phyloP scores from a whole-genome alignment of 2,329 filamentous ascomycete genomes.

The Chaetomiaceae sp. region DNA sequence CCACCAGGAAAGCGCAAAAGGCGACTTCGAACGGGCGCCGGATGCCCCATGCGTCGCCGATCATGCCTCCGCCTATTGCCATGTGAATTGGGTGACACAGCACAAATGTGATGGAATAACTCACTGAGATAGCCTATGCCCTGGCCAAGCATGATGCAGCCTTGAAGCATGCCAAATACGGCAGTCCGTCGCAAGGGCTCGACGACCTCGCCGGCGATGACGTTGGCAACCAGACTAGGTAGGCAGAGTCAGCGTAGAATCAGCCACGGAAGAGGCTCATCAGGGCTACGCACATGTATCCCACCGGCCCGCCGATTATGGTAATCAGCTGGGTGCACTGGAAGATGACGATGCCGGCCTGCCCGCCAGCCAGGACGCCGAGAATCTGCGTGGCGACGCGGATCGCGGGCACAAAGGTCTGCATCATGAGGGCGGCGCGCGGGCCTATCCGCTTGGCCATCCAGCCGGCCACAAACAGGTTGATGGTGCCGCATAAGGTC shows the following conservation, averaged over 20 bases:
- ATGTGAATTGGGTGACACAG: conserved; percentile 3
- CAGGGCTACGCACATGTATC: conserved; percentile 47
- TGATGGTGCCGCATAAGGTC: conserved; percentile 61
- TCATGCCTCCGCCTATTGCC: conserved; percentile 50
- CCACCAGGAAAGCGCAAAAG: conserved; percentile 47
- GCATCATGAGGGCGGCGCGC: conserved; percentile 54
- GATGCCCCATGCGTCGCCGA: conserved; percentile 59
- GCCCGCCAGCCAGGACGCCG: conserved; percentile 56
- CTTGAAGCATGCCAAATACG: conserved; percentile 60
- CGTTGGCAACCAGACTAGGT: conserved; percentile 54
- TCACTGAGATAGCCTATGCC: conserved; percentile 55
- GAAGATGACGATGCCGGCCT: conserved; percentile 59
- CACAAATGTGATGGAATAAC: too few relatives aligned
- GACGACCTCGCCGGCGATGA: conserved; percentile 60
- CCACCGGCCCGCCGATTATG: conserved; percentile 60
- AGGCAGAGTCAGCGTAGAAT: neutral
- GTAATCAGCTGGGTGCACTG: conserved; percentile 63
- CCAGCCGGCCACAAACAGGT: conserved; percentile 62
- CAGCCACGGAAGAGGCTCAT: neutral
- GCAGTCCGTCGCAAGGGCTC: conserved; percentile 54
- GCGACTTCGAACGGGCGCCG: conserved; percentile 59
- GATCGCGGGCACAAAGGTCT: conserved; percentile 59
- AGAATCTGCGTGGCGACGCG: conserved; percentile 58
- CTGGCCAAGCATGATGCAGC: conserved; percentile 60
- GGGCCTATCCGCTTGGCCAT: conserved; percentile 61